These are phyloP conservation scores for Sclerotinia nivalis DNA, from an alignment of 2,329 filamentous ascomycete species.

Conservation along the genomic window DNA sequence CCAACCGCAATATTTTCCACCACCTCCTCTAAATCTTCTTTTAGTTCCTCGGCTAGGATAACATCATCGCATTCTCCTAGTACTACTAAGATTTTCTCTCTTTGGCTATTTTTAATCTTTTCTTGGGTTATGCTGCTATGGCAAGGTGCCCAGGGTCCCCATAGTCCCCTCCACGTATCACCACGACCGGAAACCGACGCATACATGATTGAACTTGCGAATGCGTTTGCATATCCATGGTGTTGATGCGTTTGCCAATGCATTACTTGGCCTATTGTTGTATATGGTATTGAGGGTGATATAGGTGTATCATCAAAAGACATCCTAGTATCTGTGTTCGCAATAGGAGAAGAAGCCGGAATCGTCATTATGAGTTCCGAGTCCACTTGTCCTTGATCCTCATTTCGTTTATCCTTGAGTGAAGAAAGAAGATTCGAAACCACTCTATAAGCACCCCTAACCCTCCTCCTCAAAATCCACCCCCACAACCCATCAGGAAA, in stretches of 20 bases:
- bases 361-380: not conserved
- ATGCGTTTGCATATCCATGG: conserved; percentile 58
- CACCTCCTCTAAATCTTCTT: conserved; percentile 30
- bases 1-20: conserved; percentile 22
- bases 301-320: conserved; percentile 32
- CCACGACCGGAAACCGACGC: conserved; percentile 57
- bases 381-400: conserved; percentile 26
- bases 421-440: not conserved
- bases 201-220: conserved; percentile 58
- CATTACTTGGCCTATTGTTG: conserved; percentile 42
- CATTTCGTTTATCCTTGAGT: conserved; percentile 9
- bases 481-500: conserved; percentile 52
- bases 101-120: conserved; percentile 40
- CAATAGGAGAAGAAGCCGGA: not conserved
- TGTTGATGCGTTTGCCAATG: conserved; percentile 60
- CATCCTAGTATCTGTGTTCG: conserved; percentile 20
- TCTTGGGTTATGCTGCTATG: not conserved
- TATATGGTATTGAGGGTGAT: conserved; percentile 26
- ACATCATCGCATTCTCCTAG: conserved; percentile 51
- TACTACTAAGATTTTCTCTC: conserved; percentile 53
- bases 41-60: conserved; percentile 50
- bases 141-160: not conserved
- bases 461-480: conserved; percentile 26
- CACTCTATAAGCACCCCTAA: not conserved
- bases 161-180: conserved; percentile 52